A percentile compares a stretch with the other conserved stretches of the same genome.
Evolutionary conservation across 106 monocot species (phyloP).

Genomic region (Dendrobium officinale): DNA sequence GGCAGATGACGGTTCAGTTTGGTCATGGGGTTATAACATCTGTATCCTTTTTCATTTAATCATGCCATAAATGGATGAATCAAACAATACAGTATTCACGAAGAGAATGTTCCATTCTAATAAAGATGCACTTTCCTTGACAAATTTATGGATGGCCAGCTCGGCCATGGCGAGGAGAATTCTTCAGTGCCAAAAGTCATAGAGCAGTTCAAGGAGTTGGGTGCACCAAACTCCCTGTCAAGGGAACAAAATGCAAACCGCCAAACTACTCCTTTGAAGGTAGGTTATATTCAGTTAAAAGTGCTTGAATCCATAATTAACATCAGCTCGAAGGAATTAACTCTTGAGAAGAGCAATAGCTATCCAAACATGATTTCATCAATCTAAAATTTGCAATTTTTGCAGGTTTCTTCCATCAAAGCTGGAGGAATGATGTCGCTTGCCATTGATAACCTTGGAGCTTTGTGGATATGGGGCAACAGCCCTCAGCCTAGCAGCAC

Average conservation of each 20-base stretch:
- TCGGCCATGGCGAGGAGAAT: conserved; percentile 61
- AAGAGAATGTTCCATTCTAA: background rate
- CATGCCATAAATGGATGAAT: background rate
- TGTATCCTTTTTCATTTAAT: conserved; percentile 54
- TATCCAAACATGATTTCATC: background rate
- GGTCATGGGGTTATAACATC: conserved; percentile 90
- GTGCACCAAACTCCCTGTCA: conserved; percentile 26
- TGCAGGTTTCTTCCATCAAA: conserved; percentile 55
- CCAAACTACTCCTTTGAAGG: conserved; percentile 38
- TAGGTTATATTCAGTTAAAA: background rate
- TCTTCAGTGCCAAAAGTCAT: conserved; percentile 43
- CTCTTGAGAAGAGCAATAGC: too few relatives aligned
- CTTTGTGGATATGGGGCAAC: conserved; percentile 80
- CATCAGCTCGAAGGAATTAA: too few relatives aligned
- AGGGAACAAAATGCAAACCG: conserved; percentile 9
- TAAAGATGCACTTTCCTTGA: conserved; percentile 33
- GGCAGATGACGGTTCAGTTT: conserved; percentile 78
- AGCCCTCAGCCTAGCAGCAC: conserved; percentile 40
- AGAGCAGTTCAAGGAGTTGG: conserved; percentile 51
- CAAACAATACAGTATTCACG: background rate
- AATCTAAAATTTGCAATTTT: background rate
- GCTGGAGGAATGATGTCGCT: conserved; percentile 90
- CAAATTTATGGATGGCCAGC: conserved; percentile 67
- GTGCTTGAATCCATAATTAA: background rate
- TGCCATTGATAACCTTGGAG: conserved; percentile 60